Evolutionary conservation across 306 rosid species (phyloP), one percentile per base, ranked within the genome.

Genomic region (Acacia melanoxylon): DNA sequence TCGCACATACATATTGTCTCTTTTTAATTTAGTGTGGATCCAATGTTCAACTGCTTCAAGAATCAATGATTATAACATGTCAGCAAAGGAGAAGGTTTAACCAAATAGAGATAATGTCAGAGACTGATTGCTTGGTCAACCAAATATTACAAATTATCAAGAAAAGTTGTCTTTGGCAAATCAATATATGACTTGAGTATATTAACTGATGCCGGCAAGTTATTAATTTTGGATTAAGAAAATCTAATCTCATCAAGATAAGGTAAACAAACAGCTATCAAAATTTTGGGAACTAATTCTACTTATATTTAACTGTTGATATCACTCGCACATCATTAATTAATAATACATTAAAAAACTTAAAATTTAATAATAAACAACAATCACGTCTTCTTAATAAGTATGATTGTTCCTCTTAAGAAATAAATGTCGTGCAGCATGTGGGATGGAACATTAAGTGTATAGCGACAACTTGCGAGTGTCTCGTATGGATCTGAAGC

Each of bases 31-130:
- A 46, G 12, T 27, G 37, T 80, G 83, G 72, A 73, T 72, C 49
- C 83, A 79, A 54, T 40, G 78, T 27, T 22, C 63, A 71, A 56
- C 62, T 58, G 27, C 29, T 59, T 20, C 22, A 61, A 72, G 17
- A 59, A 27, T 7, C 56, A 77, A 80, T 80, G 41, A 80, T 80
- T 45, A 58, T 62, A 29, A 45, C 29, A 27, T 27, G 29, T 27
- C 29, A 27, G 29, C 29, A 27, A 27, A 27, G 29, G 29, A 27
- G 29, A 1, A 1, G 1, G 29, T 1, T 1, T 1, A 1, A 0
- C 29, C 29, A 0, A 27, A 27, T 1, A 27, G 29, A 27, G 29
- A 27, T 27, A 27, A 27, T 27, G 29, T 27, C 29, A 27, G 29
- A 27, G 29, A 27, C 29, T 27, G 29, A 27, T 27, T 27, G 1